phyloP scores from a whole-genome alignment of 2,329 filamentous ascomycete genomes.

The Nannizziopsis arthrosporioides region DNA sequence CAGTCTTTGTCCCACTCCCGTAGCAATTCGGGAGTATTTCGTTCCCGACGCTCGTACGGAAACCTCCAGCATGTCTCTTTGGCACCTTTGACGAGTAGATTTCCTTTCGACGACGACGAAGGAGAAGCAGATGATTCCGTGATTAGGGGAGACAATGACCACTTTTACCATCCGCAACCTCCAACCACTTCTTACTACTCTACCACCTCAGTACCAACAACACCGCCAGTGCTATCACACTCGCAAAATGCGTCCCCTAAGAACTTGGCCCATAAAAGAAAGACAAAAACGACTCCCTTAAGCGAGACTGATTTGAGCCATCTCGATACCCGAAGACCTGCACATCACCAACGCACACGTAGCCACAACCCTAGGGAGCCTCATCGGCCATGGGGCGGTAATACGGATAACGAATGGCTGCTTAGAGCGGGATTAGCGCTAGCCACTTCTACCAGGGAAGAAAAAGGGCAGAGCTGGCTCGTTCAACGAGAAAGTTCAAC shows the following conservation, averaged over 20 bases:
- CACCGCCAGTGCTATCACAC: slow-evolving; percentile 33
- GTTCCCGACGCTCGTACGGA: slow-evolving; percentile 45
- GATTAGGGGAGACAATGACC: slow-evolving; percentile 18
- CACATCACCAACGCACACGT: slow-evolving; percentile 17
- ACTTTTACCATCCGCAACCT: slow-evolving; percentile 22
- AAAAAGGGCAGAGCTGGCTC: slow-evolving; percentile 53
- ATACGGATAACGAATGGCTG: slow-evolving; percentile 45
- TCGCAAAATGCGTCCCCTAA: slow-evolving; percentile 31
- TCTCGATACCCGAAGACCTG: slow-evolving; percentile 20
- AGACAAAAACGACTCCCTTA: slow-evolving; percentile 24
- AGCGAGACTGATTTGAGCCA: slow-evolving; percentile 29
- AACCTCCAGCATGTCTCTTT: slow-evolving; percentile 50
- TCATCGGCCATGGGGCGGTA: slow-evolving; percentile 10
- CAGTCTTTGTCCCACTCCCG: slow-evolving; percentile 17
- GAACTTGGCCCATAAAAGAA: slow-evolving; percentile 23
- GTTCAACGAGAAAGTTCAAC: slow-evolving; percentile 46
- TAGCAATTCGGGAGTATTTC: slow-evolving; percentile 23
- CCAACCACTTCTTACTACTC: slow-evolving; percentile 30
- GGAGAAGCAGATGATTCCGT: slow-evolving; percentile 15
- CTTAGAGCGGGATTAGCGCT: slow-evolving; percentile 47
- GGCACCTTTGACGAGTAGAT: slow-evolving; percentile 47
- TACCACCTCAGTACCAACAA: slow-evolving; percentile 33
- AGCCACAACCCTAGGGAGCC: slow-evolving; percentile 11
- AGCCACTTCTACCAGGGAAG: slow-evolving; percentile 46
- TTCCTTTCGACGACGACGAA: slow-evolving; percentile 40